Percentiles rank a stretch among this genome's conserved stretches.
Conservation (phyloP, 345 rosid species). For the Gossypium arboreum region DNA sequence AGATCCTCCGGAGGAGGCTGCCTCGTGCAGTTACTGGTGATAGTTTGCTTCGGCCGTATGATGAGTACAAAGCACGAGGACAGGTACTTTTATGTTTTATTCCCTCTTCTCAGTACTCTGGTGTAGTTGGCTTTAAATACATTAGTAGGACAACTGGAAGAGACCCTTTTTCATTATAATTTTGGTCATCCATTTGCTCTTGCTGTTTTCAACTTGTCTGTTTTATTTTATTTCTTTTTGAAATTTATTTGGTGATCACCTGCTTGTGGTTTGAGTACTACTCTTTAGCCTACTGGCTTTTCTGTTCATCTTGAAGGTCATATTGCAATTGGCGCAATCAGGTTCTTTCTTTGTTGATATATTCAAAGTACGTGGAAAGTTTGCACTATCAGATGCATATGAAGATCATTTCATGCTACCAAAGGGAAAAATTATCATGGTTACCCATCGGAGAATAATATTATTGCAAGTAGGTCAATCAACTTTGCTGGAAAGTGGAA, state of each 20-base stretch:
- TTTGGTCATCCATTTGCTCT: background rate
- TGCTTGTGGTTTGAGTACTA: background rate
- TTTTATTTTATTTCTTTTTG: background rate
- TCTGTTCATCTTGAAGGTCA: conserved; percentile 51
- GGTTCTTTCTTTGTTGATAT: conserved; percentile 94
- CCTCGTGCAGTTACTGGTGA: conserved; percentile 91
- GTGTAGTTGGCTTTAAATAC: background rate
- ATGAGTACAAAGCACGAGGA: conserved; percentile 84
- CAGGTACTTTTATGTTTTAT: conserved; percentile 48
- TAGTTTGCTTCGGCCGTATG: conserved; percentile 82
- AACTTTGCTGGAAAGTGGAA: conserved; percentile 9
- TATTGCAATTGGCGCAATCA: conserved; percentile 92
- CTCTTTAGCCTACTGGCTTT: conserved; percentile 8
- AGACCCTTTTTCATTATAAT: background rate
- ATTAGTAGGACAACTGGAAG: background rate
- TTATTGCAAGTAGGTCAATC: conserved; percentile 67
- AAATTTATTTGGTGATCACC: conserved; percentile 7
- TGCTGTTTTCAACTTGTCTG: background rate
- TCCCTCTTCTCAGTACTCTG: background rate
- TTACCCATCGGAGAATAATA: conserved; percentile 81
- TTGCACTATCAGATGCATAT: conserved; percentile 92
- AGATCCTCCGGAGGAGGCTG: conserved; percentile 85
- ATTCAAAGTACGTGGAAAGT: conserved; percentile 95
- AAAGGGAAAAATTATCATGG: conserved; percentile 65
- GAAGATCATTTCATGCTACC: conserved; percentile 93